These are phyloP conservation scores for Fistulinella prunicolor DNA, from an alignment of 768 basidiomycete species.

Conservation along the genomic window DNA sequence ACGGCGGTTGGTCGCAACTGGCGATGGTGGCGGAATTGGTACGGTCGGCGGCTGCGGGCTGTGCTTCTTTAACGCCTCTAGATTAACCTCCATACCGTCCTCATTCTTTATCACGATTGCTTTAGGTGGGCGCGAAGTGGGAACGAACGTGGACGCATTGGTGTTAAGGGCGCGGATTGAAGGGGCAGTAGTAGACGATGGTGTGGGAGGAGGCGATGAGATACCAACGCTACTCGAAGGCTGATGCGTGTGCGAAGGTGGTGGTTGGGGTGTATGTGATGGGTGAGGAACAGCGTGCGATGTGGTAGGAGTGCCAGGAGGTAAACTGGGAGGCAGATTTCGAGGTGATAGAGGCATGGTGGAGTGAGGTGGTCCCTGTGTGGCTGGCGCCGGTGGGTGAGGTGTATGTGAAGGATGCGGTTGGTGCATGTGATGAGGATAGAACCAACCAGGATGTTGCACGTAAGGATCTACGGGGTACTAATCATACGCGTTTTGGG, in stretches of 20 bases:
- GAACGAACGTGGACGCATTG: constrained; percentile 66
- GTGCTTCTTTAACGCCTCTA: constrained; percentile 53
- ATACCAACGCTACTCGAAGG: constrained; percentile 45
- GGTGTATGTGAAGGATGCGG: constrained; percentile 49
- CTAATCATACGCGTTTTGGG: constrained; percentile 23
- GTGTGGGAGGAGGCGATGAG: constrained; percentile 67
- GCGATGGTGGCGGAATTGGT: constrained; percentile 39
- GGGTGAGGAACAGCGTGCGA: constrained; percentile 53
- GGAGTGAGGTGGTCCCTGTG: constrained; percentile 43
- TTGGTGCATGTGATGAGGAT: constrained; percentile 34
- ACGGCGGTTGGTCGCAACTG: constrained; percentile 26
- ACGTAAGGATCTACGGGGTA: constrained; percentile 50
- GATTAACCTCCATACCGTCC: constrained; percentile 61
- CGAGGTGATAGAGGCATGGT: constrained; percentile 70
- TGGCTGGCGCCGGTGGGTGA: constrained; percentile 32
- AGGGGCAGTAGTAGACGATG: constrained; percentile 47
- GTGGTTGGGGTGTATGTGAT: constrained; percentile 46
- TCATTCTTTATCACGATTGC: constrained; percentile 60
- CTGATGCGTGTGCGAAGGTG: constrained; percentile 40
- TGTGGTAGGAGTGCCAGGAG: constrained; percentile 68
- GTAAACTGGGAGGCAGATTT: constrained; percentile 50
- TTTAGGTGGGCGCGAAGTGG: constrained; percentile 38
- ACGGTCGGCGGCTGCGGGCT: constrained; percentile 40
- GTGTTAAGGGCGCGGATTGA: constrained; percentile 51
- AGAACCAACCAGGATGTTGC: constrained; percentile 40